These are phyloP conservation scores for Aspergillus cejpii DNA, from an alignment of 2,329 filamentous ascomycete species.

Conservation along the genomic window DNA sequence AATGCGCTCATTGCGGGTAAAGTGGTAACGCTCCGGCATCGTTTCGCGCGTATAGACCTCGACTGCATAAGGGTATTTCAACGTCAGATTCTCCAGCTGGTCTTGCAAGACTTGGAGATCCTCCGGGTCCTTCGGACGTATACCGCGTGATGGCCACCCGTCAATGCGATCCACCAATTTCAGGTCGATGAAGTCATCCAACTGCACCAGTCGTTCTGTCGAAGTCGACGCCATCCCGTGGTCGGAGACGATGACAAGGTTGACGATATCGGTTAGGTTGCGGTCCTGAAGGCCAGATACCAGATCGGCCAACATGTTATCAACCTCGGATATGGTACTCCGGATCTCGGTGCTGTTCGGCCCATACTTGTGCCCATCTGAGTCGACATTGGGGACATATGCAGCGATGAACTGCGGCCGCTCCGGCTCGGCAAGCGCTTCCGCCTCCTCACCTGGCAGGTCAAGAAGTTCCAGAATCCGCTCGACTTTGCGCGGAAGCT, in stretches of 20 bases:
- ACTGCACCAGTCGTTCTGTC: constrained; percentile 68
- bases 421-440: constrained; percentile 46
- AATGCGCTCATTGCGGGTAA: constrained; percentile 78
- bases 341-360: constrained; percentile 92
- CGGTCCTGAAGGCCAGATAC: constrained; percentile 69
- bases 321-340: constrained; percentile 68
- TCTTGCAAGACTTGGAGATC: constrained; percentile 64
- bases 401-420: constrained; percentile 88
- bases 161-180: constrained; percentile 74
- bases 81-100: constrained; percentile 48
- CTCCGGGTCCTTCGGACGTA: constrained; percentile 66
- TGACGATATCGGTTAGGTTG: constrained; percentile 84
- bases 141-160: constrained; percentile 87
- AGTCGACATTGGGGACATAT: constrained; percentile 89
- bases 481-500: constrained; percentile 65
- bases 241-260: constrained; percentile 92
- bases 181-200: constrained; percentile 81
- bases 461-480: constrained; percentile 80
- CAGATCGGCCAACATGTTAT: constrained; percentile 71
- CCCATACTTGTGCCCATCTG: constrained; percentile 77
- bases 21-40: constrained; percentile 92
- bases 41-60: constrained; percentile 80
- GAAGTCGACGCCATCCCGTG: constrained; percentile 98
- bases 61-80: constrained; percentile 56
- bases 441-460: constrained; percentile 63